Conservation (phyloP, 345 rosid genomes). For the Salix udensis region DNA sequence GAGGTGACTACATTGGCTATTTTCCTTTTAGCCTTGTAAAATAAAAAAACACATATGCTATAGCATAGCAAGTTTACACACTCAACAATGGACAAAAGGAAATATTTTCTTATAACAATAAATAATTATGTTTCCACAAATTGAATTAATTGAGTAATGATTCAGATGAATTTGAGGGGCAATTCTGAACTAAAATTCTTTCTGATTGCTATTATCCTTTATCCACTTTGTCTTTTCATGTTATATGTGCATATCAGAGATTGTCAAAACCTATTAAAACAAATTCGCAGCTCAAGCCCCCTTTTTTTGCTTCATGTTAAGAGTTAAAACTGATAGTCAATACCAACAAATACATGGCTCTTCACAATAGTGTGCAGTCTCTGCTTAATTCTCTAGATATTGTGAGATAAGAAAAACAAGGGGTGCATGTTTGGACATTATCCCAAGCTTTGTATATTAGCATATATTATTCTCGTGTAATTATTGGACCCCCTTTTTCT, state of each 20-base stretch:
- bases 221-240: neutral
- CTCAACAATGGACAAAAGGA: neutral
- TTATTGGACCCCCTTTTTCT: neutral
- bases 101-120: neutral
- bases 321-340: too few relatives aligned
- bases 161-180: conserved; percentile 1
- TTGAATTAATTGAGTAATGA: neutral
- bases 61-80: neutral
- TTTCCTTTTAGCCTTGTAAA: neutral
- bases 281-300: too few relatives aligned
- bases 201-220: neutral
- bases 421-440: too few relatives aligned
- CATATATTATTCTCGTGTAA: neutral
- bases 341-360: too few relatives aligned
- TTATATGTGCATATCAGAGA: too few relatives aligned
- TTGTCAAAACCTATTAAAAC: too few relatives aligned
- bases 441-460: too few relatives aligned
- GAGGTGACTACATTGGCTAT: neutral
- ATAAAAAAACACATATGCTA: neutral
- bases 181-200: neutral
- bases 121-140: neutral
- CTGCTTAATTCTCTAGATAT: too few relatives aligned
- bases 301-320: too few relatives aligned
- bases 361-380: too few relatives aligned
- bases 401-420: too few relatives aligned